phyloP scores from a whole-genome alignment of 148 eudicot genomes.

The Camellia japonica region DNA sequence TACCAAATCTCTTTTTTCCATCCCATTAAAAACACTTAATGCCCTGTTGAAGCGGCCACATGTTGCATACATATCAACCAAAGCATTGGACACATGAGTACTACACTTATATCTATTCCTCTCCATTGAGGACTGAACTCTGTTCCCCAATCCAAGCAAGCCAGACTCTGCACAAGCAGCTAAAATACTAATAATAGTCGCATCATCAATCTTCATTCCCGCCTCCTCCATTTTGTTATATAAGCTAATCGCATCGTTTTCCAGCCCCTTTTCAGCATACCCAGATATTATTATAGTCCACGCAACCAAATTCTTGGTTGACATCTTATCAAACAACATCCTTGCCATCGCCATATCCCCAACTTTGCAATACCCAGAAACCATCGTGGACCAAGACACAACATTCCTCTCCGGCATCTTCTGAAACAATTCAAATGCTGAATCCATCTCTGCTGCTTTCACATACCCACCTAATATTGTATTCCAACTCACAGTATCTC shows the following conservation, averaged over 20 bases:
- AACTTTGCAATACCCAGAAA: constrained; percentile 57
- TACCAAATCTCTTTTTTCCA: constrained; percentile 57
- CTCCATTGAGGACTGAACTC: constrained; percentile 53
- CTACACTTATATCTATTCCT: constrained; percentile 37
- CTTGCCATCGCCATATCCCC: constrained; percentile 91
- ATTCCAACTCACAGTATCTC: constrained; percentile 80
- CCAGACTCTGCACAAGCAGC: constrained; percentile 85
- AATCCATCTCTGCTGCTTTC: constrained; percentile 53
- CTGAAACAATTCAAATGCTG: constrained; percentile 57
- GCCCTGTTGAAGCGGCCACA: constrained; percentile 64
- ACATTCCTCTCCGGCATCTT: constrained; percentile 65
- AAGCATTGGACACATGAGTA: constrained; percentile 51
- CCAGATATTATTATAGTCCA: constrained; percentile 89
- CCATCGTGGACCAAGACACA: constrained; percentile 91
- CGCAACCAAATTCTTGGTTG: constrained; percentile 66
- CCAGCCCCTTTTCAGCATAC: constrained; percentile 68
- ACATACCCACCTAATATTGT: constrained; percentile 71
- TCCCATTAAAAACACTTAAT: constrained; percentile 45
- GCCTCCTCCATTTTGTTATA: constrained; percentile 51
- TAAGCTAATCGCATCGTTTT: constrained; percentile 65
- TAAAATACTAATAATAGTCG: constrained; percentile 57
- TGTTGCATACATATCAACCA: constrained; percentile 86
- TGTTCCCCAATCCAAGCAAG: constrained; percentile 59
- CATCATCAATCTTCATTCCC: constrained; percentile 57
- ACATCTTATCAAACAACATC: constrained; percentile 77